Evolutionary conservation across 2,329 filamentous ascomycete species (phyloP).

Genomic region (Geosmithia morbida): DNA sequence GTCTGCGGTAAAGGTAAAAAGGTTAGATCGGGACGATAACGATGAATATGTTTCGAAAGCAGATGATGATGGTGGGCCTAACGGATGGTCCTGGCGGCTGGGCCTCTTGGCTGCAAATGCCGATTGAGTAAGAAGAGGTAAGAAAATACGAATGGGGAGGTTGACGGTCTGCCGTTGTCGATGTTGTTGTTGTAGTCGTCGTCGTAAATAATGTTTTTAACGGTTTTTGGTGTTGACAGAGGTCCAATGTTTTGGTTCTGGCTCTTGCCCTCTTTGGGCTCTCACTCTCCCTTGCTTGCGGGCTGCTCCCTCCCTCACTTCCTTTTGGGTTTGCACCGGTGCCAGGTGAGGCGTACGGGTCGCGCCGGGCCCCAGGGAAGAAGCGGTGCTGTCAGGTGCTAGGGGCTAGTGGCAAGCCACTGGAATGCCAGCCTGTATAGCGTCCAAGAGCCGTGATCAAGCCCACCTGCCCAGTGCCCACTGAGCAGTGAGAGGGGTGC

Average conservation of each 20-base stretch:
- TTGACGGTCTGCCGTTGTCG: no score
- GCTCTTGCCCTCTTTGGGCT: neutral
- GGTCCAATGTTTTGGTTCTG: neutral
- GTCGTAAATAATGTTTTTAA: no score
- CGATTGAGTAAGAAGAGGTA: neutral
- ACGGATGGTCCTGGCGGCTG: neutral
- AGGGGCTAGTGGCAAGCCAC: neutral
- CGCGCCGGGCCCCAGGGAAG: neutral
- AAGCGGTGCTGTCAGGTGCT: neutral
- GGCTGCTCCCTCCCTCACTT: neutral
- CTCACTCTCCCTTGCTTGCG: neutral
- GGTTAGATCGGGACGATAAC: neutral
- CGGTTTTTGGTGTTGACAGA: neutral
- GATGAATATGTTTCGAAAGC: neutral
- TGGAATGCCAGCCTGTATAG: neutral
- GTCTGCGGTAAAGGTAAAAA: neutral
- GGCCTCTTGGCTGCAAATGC: neutral
- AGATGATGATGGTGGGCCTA: neutral
- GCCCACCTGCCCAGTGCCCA: no score
- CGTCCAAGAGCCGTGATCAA: neutral
- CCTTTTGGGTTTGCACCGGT: neutral
- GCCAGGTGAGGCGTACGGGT: neutral
- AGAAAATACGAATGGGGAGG: neutral
- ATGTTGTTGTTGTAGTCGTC: neutral
- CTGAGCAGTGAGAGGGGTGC: no score